phyloP scores from a whole-genome alignment of 2,329 filamentous ascomycete species.

The Arthrinium phaeospermum region DNA sequence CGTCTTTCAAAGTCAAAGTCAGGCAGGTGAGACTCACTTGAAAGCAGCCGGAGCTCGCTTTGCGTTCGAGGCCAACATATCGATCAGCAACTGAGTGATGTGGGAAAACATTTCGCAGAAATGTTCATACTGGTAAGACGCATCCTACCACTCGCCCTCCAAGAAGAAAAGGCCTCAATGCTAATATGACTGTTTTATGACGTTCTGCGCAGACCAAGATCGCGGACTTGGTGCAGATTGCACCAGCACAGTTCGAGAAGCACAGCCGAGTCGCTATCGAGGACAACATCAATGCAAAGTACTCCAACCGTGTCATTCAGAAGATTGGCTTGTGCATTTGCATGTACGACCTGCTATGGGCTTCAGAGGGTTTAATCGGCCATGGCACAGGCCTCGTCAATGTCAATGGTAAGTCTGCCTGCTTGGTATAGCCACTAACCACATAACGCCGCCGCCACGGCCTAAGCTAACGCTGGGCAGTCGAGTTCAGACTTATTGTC shows the following conservation, averaged over 20 bases:
- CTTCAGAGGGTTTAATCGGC: slow-evolving; percentile 92
- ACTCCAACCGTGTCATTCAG: slow-evolving; percentile 89
- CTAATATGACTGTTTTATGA: slow-evolving; percentile 3
- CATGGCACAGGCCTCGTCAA: slow-evolving; percentile 92
- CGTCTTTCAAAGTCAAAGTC: slow-evolving; percentile 14
- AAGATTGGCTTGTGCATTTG: slow-evolving; percentile 93
- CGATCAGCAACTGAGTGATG: not conserved
- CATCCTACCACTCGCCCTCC: not conserved
- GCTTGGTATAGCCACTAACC: not conserved
- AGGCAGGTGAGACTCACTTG: not conserved
- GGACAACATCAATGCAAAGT: slow-evolving; percentile 97
- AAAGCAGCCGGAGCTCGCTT: slow-evolving; percentile 1
- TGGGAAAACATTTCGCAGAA: slow-evolving; percentile 1
- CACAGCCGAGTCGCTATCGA: slow-evolving; percentile 84
- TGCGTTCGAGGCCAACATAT: not conserved
- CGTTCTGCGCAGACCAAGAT: slow-evolving; percentile 75
- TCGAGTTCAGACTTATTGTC: slow-evolving; percentile 91
- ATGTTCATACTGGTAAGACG: slow-evolving; percentile 25
- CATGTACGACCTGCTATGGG: slow-evolving; percentile 87
- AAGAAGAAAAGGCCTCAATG: not conserved
- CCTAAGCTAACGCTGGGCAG: slow-evolving; percentile 50
- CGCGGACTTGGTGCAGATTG: slow-evolving; percentile 91
- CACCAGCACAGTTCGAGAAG: slow-evolving; percentile 86
- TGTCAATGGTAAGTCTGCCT: slow-evolving; percentile 73
- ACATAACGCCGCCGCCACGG: not conserved